A percentile compares a stretch with the other conserved stretches of the same genome.
Conservation (phyloP, 2,329 filamentous ascomycete species). For the Xylaria sp. region DNA sequence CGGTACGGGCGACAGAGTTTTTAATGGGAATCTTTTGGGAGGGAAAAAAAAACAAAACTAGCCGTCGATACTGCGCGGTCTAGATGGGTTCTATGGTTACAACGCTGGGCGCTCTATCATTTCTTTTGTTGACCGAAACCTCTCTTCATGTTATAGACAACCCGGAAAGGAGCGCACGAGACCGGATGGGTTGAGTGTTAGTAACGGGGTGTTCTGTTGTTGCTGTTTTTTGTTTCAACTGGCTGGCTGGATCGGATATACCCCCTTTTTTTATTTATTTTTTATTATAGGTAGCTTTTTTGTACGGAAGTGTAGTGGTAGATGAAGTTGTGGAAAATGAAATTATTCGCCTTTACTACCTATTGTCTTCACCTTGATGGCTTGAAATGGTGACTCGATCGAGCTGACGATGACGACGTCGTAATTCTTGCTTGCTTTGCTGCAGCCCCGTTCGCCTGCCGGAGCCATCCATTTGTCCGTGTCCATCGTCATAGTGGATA, state of each 20-base stretch:
- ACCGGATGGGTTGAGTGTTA: neutral
- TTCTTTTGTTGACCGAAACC: constrained; percentile 3
- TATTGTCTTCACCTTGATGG: neutral
- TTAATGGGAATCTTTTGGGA: constrained; percentile 9
- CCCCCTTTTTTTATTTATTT: constrained; percentile 4
- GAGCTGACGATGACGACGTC: too few relatives aligned
- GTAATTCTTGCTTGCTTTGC: too few relatives aligned
- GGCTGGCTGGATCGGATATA: constrained; percentile 23
- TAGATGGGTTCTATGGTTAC: constrained; percentile 6
- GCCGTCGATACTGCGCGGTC: neutral
- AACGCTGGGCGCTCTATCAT: constrained; percentile 17
- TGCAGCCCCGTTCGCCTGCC: too few relatives aligned
- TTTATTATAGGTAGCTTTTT: neutral
- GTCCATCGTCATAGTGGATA: too few relatives aligned
- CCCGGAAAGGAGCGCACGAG: constrained; percentile 1
- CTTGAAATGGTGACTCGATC: too few relatives aligned
- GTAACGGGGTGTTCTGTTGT: neutral
- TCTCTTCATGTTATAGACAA: constrained; percentile 18
- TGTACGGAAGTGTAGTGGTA: neutral
- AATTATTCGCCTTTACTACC: neutral
- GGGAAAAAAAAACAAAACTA: neutral
- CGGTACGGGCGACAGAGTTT: neutral
- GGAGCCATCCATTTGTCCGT: too few relatives aligned
- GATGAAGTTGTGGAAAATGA: too few relatives aligned
- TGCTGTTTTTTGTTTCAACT: constrained; percentile 3